These are phyloP conservation scores for Sugiyamaella sp. DNA, from an alignment of 1,139 yeast species.

Conservation along the genomic window DNA sequence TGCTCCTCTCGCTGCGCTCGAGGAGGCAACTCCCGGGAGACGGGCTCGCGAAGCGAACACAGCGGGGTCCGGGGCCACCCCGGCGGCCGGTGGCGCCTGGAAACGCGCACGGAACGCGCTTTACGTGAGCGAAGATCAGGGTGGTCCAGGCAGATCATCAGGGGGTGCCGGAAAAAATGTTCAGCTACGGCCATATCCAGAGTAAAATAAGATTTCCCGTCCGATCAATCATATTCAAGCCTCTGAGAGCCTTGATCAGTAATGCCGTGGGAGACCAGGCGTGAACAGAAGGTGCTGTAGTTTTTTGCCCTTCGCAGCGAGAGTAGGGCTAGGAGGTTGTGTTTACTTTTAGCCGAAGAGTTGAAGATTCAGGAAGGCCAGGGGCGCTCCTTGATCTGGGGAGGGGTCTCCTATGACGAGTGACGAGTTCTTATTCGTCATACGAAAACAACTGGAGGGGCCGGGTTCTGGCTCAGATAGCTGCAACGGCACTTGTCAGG, in stretches of 20 bases:
- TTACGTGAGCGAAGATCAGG: too few species aligned
- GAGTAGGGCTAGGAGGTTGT: too few species aligned
- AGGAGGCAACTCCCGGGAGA: too few species aligned
- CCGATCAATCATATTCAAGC: conserved; percentile 2
- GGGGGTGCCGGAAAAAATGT: not conserved
- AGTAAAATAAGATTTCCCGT: conserved; percentile 1
- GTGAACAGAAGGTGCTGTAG: conserved; percentile 14
- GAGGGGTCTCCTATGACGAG: too few species aligned
- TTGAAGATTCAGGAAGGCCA: not conserved
- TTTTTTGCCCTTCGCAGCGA: not conserved
- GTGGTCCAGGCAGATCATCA: not conserved
- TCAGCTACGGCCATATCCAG: conserved; percentile 3
- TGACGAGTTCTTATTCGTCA: too few species aligned
- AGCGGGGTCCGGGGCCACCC: not conserved
- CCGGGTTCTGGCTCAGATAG: too few species aligned
- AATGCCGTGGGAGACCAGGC: conserved; percentile 9
- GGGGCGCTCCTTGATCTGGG: too few species aligned
- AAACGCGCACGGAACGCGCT: too few species aligned
- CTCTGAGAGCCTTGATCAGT: conserved; percentile 3
- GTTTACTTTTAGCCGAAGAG: not conserved
- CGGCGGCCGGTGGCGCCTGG: not conserved
- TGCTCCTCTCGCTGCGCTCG: not conserved
- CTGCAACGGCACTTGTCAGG: too few species aligned
- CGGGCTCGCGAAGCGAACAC: too few species aligned
- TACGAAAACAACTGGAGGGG: too few species aligned